phyloP scores from a whole-genome alignment of 192 early-diverging fungal species.

The Endogone sp. region DNA sequence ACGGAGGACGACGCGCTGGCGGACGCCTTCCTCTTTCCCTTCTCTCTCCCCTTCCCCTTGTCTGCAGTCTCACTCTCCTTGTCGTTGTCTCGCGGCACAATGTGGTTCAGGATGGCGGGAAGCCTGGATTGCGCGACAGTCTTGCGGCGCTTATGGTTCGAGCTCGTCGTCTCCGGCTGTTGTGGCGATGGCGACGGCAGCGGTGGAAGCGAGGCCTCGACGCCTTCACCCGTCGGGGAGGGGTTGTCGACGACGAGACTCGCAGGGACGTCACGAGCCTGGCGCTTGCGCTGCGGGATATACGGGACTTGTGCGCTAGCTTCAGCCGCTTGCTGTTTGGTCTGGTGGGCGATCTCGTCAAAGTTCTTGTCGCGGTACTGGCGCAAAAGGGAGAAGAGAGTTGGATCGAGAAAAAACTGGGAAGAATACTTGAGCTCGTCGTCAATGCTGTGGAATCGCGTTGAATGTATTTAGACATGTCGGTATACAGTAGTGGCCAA shows the following conservation, averaged over 20 bases:
- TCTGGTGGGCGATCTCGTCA: background rate
- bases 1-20: background rate
- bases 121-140: background rate
- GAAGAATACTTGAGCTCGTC: conserved; percentile 1
- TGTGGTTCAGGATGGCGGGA: background rate
- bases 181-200: background rate
- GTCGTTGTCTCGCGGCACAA: background rate
- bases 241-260: background rate
- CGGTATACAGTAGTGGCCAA: too few relatives aligned
- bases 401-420: background rate
- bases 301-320: background rate
- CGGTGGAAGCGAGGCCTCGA: background rate
- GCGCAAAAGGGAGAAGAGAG: background rate
- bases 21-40: background rate
- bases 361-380: conserved; percentile 1
- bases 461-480: too few relatives aligned
- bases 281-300: conserved; percentile 1
- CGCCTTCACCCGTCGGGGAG: background rate
- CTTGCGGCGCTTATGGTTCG: background rate
- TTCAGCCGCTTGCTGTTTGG: background rate
- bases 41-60: background rate
- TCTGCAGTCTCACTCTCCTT: background rate
- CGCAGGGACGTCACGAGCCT: background rate
- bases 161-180: background rate
- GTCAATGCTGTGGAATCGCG: background rate